Evolutionary conservation across 768 basidiomycete genomes (phyloP).

Genomic region (Serpula lacrymans): DNA sequence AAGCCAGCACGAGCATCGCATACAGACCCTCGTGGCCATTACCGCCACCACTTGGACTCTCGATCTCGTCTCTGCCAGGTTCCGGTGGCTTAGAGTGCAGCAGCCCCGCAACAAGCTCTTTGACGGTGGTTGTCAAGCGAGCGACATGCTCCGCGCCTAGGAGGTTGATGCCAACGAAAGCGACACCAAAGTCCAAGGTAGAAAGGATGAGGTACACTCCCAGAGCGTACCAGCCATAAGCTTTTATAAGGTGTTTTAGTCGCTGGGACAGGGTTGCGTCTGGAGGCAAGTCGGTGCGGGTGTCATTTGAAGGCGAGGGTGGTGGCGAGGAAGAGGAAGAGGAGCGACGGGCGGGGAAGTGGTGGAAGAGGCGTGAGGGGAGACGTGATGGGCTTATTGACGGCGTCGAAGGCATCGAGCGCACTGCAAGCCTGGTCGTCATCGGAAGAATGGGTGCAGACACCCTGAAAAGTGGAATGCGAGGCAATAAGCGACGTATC

Average conservation of each 20-base stretch:
- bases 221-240: slow-evolving; percentile 95
- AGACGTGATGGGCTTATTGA: slow-evolving; percentile 27
- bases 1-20: slow-evolving; percentile 91
- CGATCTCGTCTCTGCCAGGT: slow-evolving; percentile 64
- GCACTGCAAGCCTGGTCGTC: slow-evolving; percentile 33
- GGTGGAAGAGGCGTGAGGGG: slow-evolving; percentile 46
- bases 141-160: slow-evolving; percentile 91
- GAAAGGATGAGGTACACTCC: slow-evolving; percentile 81
- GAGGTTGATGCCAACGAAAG: slow-evolving; percentile 80
- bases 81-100: slow-evolving; percentile 56
- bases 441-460: slow-evolving; percentile 50
- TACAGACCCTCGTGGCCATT: slow-evolving; percentile 73
- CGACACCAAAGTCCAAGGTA: slow-evolving; percentile 77
- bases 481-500: slow-evolving; percentile 39
- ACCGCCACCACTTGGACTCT: slow-evolving; percentile 31
- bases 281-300: slow-evolving; percentile 35
- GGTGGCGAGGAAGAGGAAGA: slow-evolving; percentile 33
- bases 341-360: slow-evolving; percentile 46
- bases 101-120: slow-evolving; percentile 42
- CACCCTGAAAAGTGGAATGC: slow-evolving; percentile 44
- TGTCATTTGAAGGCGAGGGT: slow-evolving; percentile 8
- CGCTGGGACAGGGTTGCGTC: slow-evolving; percentile 62
- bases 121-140: slow-evolving; percentile 55
- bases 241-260: slow-evolving; percentile 79
- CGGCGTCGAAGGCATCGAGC: slow-evolving; percentile 23